Evolutionary conservation across 2,329 filamentous ascomycete genomes (phyloP), one percentile per base, ranked within the genome.

Genomic region (Ilyonectria destructans): DNA sequence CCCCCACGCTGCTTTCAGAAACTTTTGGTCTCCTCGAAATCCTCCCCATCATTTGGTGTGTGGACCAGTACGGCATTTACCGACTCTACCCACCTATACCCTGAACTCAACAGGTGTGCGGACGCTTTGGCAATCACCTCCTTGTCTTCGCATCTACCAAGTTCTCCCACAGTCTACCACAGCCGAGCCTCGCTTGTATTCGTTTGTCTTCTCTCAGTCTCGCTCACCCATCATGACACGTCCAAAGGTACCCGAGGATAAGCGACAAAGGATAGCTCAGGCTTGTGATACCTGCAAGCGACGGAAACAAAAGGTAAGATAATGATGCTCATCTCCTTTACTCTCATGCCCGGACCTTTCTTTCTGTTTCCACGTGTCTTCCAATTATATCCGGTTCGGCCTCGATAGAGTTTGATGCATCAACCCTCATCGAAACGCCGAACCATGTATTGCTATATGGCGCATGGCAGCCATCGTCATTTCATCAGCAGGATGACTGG

Each of bases 241-340:
- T 73, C 84, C 84, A 58, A 88, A 85, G 77, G 86, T 90, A 67
- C 83, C 86, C 35, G 84, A 85, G 72, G 88, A 91, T 70, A 88
- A 90, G 78, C 85, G 90, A 71, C 87, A 89, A 80, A 87, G 90
- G 73, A 91, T 87, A 58, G 87, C 88, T 29, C 87, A 89, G 72
- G 90, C 90, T 46, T 92, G 90, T 78, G 87, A 90, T 70, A 87
- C 84, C 69, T 92, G 90, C 82, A 91, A 90, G 80, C 85, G 86
- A 67, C 86, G 90, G 69, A 92, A 92, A 78, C 90, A 92, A 81
- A 92, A 91, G 84, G 90, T 90, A 76, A 83, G 86, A 51, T 17
- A 26, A 6, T 17, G 45, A 43, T 35, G 4, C 23, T 13, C 4
- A 51, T 40, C 23, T 17, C 26, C 10, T 45, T 19, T 17, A 31